Base-by-base conservation (phyloP, 495 filamentous ascomycete species). In the Aspergillus saccharolyticus region DNA sequence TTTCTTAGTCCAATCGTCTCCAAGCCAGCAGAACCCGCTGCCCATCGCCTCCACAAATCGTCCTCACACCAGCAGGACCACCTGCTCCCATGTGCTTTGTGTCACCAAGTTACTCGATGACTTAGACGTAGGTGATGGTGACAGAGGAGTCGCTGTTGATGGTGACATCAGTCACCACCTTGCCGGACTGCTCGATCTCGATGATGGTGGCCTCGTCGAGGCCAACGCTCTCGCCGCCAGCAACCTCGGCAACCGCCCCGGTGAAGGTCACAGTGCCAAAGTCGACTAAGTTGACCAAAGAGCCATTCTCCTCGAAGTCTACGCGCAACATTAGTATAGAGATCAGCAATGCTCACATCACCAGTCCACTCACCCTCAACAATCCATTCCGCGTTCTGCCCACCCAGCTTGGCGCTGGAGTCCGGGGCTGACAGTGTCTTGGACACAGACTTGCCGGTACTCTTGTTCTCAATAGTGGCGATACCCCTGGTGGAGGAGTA, bases 381-480 rank as follows among this genome's bases (percentile, higher is more conserved):
- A 51, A 85, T 84, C 82, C 81, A 85, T 60, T 85, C 82, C 10
- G 80, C 82, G 52, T 85, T 84, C 39, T 58, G 57, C 53, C 68
- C 66, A 4, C 64, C 70, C 56, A 85, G 77, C 14, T 66, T 74
- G 57, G 82, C 72, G 17, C 70, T 72, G 22, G 53, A 46, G 14
- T 39, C 7, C 7, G 33, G 33, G 10, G 33, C 33, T 2, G 42
- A 33, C 15, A 45, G 43, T 17, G 25, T 44, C 53, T 55, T 30
- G 14, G 43, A 19, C 28, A 82, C 80, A 4, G 60, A 67, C 59
- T 76, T 61, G 42, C 81, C 80, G 5, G 76, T 84, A 14, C 72
- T 72, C 21, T 67, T 42, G 63, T 86, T 85, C 33, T 78, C 67
- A 33, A 86, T 58, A 0, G 68, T 75, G 12, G 74, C 81, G 18